A percentile compares a stretch with the other conserved stretches of the same genome.
phyloP scores from a whole-genome alignment of 2,329 filamentous ascomycete genomes.

The Volutella citrinella region DNA sequence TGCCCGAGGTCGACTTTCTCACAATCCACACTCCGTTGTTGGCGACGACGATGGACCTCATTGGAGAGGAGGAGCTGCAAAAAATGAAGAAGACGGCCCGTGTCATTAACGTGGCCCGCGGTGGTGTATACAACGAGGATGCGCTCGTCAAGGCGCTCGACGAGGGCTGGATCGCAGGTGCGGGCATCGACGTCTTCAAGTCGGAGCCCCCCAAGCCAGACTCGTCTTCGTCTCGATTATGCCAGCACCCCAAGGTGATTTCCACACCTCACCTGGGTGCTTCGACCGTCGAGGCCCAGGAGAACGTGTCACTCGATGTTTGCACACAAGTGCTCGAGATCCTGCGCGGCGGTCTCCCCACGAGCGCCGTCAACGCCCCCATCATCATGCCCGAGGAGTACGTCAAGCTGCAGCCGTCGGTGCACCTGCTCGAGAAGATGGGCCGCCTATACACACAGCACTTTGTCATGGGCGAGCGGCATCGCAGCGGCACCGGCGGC shows the following conservation, averaged over 20 bases:
- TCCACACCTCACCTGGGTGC: conserved; percentile 79
- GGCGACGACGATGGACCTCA: conserved; percentile 71
- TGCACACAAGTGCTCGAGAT: conserved; percentile 77
- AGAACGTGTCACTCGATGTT: conserved; percentile 80
- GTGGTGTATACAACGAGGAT: conserved; percentile 76
- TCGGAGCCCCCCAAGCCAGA: conserved; percentile 60
- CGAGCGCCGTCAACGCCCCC: conserved; percentile 75
- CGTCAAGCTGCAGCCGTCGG: conserved; percentile 72
- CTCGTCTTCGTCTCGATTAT: conserved; percentile 60
- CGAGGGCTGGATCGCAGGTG: conserved; percentile 68
- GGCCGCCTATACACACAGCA: conserved; percentile 77
- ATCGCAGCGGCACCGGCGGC: conserved; percentile 37
- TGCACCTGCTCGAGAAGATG: conserved; percentile 75
- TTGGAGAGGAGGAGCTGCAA: conserved; percentile 63
- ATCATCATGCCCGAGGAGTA: conserved; percentile 81
- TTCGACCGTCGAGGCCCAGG: conserved; percentile 77
- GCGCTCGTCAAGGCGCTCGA: conserved; percentile 70
- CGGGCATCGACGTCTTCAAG: conserved; percentile 78
- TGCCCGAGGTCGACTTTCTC: conserved; percentile 70
- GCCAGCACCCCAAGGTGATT: conserved; percentile 68
- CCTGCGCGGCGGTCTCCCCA: conserved; percentile 68
- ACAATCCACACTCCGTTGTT: conserved; percentile 80
- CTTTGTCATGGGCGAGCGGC: too few relatives aligned
- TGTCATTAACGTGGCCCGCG: conserved; percentile 76
- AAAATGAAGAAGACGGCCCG: conserved; percentile 72